Base-by-base conservation (phyloP, 352 stramenopile genomes). In the Phytopythium litorale region DNA sequence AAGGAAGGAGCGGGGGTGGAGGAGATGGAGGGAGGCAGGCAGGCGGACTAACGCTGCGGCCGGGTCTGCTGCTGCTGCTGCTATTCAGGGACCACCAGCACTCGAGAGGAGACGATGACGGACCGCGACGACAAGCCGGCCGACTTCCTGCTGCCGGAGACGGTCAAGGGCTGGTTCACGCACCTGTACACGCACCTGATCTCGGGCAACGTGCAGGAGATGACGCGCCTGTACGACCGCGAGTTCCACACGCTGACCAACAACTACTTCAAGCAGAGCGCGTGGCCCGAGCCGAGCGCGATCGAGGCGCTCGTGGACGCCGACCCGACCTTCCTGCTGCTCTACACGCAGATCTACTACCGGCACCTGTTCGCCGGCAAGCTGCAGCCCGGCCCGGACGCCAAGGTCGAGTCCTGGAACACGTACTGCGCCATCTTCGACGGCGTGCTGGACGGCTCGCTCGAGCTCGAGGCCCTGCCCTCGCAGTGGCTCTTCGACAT, bases 401-500 rank as follows among this genome's bases (percentile, higher is more conserved):
- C 84, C 72, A 97, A 98, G 70, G 78, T 97, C 40, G 94, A 80
- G 57, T 91, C 97, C 21, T 96, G 91, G 78, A 78, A 98, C 48
- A 98, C 95, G 62, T 99, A 99, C 76, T 77, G 79, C 54, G 87
- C 88, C 55, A 92, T 99, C 60, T 98, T 99, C 64, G 94, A 98
- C 63, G 83, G 90, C 57, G 81, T 98, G 23, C 70, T 99, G 57
- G 77, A 92, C 57, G 73, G 91, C 48, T 89, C 75, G 63, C 71
- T 94, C 48, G 83, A 94, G 45, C 70, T 96, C 9, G 81, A 94
- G 60, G 76, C 68, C 49, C 78, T 99, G 54, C 88, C 97, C 18
- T 88, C 96, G 9, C 92, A 98, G 73, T 99, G 97, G 97, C 83
- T 97, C 46, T 99, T 99, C 75, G 97, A 99, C 79, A 97, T 99